A percentile compares a stretch with the other conserved stretches of the same genome.
phyloP scores from a whole-genome alignment of 495 filamentous ascomycete species.

The Ramalina peruviana region DNA sequence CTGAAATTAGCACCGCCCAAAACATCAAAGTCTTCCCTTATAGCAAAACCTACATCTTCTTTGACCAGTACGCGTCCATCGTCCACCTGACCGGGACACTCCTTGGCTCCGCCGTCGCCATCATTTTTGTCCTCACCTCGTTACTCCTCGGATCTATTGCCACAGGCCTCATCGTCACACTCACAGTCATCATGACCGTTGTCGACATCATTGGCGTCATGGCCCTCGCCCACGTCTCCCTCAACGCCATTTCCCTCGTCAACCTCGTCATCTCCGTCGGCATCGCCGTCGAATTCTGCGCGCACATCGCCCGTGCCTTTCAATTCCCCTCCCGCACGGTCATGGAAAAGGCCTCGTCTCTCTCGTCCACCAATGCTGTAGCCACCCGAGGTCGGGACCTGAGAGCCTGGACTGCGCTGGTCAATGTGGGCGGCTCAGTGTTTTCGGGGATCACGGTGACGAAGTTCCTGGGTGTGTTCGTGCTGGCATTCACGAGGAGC shows the following conservation, averaged over 20 bases:
- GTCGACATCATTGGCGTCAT: slow-evolving; percentile 92
- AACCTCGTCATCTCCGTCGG: slow-evolving; percentile 95
- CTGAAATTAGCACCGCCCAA: slow-evolving; percentile 50
- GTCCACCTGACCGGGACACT: slow-evolving; percentile 63
- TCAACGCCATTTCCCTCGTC: slow-evolving; percentile 93
- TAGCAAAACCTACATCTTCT: slow-evolving; percentile 95
- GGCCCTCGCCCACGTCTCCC: slow-evolving; percentile 75
- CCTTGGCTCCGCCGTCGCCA: slow-evolving; percentile 65
- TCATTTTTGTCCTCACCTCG: slow-evolving; percentile 66
- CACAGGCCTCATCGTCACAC: slow-evolving; percentile 68
- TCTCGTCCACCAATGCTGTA: background rate
- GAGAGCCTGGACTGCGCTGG: slow-evolving; percentile 77
- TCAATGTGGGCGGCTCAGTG: slow-evolving; percentile 86
- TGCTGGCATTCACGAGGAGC: slow-evolving; percentile 85
- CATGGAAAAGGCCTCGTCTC: slow-evolving; percentile 49
- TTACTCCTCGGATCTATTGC: slow-evolving; percentile 69
- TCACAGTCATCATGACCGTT: slow-evolving; percentile 82
- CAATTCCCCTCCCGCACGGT: slow-evolving; percentile 72
- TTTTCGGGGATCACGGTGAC: slow-evolving; percentile 95
- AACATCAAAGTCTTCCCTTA: slow-evolving; percentile 82
- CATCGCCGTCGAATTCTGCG: slow-evolving; percentile 93
- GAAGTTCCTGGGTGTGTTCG: slow-evolving; percentile 81
- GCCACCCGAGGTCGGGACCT: slow-evolving; percentile 47
- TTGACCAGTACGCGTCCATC: slow-evolving; percentile 88
- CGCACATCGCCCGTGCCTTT: slow-evolving; percentile 90